phyloP scores from a whole-genome alignment of 169 alveolate genomes.

The Fabrea salina region DNA sequence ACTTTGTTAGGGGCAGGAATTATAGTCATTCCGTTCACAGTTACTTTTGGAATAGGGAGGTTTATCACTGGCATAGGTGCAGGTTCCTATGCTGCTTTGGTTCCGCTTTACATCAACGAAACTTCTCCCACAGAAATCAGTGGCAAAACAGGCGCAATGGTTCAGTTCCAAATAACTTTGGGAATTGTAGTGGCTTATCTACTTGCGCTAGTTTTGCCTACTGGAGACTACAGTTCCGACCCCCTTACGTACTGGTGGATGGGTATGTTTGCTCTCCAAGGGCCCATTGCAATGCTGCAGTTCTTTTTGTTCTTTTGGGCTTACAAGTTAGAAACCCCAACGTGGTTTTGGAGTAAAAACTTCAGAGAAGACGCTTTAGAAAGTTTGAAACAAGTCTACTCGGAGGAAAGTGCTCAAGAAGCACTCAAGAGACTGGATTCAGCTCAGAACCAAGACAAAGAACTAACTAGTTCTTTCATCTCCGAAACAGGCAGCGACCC shows the following conservation, averaged over 20 bases:
- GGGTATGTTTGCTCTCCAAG: neutral
- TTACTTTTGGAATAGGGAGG: constrained; percentile 29
- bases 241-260: constrained; percentile 13
- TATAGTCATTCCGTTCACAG: neutral
- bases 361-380: neutral
- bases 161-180: neutral
- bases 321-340: constrained; percentile 5
- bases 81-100: neutral
- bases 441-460: too few species aligned
- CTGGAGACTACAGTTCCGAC: neutral
- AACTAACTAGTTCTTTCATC: too few species aligned
- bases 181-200: constrained; percentile 5
- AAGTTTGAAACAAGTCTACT: neutral
- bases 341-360: neutral
- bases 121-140: neutral
- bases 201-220: constrained; percentile 21
- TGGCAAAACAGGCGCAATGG: constrained; percentile 24
- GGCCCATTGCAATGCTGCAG: neutral
- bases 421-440: too few species aligned
- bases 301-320: neutral
- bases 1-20: neutral
- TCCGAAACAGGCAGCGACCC: neutral
- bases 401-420: neutral
- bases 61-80: constrained; percentile 16
- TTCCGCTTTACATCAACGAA: constrained; percentile 18